A percentile compares a stretch with the other conserved stretches of the same genome.
These are phyloP conservation scores for Phyllostachys edulis DNA, from an alignment of 176 grass and related monocot species.

Conservation along the genomic window DNA sequence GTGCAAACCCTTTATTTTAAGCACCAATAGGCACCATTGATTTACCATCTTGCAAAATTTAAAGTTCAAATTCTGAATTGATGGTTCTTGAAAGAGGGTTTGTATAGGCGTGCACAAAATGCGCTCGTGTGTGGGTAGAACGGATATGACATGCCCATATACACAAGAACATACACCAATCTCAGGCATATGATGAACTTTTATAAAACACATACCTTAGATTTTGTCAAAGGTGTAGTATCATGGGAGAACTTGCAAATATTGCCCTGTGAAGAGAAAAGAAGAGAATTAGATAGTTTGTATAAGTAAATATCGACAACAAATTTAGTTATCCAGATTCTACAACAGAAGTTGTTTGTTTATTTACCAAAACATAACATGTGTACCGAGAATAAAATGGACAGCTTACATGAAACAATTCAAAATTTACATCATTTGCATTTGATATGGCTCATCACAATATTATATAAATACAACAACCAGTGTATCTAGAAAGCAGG, in stretches of 20 bases:
- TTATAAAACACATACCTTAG: constrained; percentile 49
- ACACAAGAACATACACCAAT: constrained; percentile 5
- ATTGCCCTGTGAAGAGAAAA: constrained; percentile 59
- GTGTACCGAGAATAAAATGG: background rate
- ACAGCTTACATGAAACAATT: constrained; percentile 21
- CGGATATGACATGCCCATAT: background rate
- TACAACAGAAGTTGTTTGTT: background rate
- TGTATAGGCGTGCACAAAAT: background rate
- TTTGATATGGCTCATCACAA: background rate
- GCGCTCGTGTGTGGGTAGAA: background rate
- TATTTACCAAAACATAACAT: constrained; percentile 6
- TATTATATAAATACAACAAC: constrained; percentile 18
- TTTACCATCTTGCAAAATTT: constrained; percentile 9
- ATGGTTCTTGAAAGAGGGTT: constrained; percentile 10
- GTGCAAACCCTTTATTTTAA: constrained; percentile 13
- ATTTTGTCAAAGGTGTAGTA: constrained; percentile 83
- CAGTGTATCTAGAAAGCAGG: background rate
- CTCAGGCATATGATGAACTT: constrained; percentile 14
- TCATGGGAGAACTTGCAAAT: constrained; percentile 94
- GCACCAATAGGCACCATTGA: background rate
- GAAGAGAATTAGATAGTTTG: constrained; percentile 7
- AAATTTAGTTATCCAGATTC: background rate
- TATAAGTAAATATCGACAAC: constrained; percentile 1
- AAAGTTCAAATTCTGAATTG: background rate
- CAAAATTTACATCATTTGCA: background rate